Evolutionary conservation across 768 basidiomycete species (phyloP).

Genomic region (Amanita muscaria): DNA sequence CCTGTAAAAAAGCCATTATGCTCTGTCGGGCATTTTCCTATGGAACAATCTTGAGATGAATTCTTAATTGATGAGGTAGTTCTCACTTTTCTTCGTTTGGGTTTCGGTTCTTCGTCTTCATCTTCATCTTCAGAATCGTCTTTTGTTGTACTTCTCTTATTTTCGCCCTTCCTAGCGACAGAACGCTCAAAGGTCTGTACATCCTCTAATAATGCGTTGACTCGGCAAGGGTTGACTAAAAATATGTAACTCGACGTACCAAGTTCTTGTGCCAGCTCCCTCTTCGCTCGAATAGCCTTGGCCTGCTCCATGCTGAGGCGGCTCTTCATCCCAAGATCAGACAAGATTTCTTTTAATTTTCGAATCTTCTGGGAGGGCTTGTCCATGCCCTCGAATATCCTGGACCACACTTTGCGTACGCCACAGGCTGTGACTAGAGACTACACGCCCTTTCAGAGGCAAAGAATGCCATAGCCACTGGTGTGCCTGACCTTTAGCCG

Average conservation of each 20-base stretch:
- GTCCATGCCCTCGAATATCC: constrained; percentile 54
- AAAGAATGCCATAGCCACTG: background rate
- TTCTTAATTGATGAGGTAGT: background rate
- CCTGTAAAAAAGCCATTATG: constrained; percentile 63
- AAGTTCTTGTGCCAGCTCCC: constrained; percentile 73
- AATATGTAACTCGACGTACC: constrained; percentile 41
- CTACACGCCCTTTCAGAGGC: constrained; percentile 26
- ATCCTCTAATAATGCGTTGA: constrained; percentile 43
- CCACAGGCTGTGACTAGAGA: constrained; percentile 67
- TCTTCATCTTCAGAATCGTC: constrained; percentile 21
- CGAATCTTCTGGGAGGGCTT: constrained; percentile 53
- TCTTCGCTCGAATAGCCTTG: constrained; percentile 56
- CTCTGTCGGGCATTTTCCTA: constrained; percentile 38
- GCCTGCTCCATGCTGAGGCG: constrained; percentile 76
- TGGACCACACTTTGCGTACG: constrained; percentile 68
- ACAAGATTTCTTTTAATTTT: constrained; percentile 54
- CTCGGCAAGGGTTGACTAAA: background rate
- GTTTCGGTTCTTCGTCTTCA: constrained; percentile 24
- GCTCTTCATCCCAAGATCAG: constrained; percentile 74
- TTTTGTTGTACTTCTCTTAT: constrained; percentile 18
- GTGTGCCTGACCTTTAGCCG: constrained; percentile 51
- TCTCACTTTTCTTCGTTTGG: constrained; percentile 26
- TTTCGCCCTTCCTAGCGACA: constrained; percentile 24
- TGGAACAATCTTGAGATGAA: background rate
- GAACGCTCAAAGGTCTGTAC: constrained; percentile 61